Base-by-base conservation (phyloP, 805 yeast genomes). In the Candida ipomoeae region DNA sequence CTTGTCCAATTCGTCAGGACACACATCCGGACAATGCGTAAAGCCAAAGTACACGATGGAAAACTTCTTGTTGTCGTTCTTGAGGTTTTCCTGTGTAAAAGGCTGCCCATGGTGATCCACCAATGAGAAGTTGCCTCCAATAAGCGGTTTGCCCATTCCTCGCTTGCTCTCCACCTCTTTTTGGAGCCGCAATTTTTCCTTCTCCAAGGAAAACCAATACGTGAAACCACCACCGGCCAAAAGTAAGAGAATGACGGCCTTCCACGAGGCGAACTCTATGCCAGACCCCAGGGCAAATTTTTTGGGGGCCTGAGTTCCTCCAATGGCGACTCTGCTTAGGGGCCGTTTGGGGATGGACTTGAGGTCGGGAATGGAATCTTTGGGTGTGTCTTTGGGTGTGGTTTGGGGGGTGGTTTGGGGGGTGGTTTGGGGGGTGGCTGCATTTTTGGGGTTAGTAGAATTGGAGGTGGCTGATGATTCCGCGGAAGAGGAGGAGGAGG, bases 1-100 rank as follows among this genome's bases (percentile, higher is more conserved):
- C 64, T 92, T 89, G 66, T 94, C 99, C 52, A 94, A 79, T 67
- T 94, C 99, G 67, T 94, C 99, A 10, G 99, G 99, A 69, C 99
- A 94, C 48, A 94, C 91, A 69, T 94, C 99, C 6, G 99, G 99
- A 71, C 99, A 94, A 70, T 91, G 91, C 3, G 97, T 87, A 73
- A 94, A 94, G 0, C 99, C 99, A 70, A 94, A 94, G 67, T 94
- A 94, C n/a, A 92, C 68, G 42, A 94, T 73, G 10, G 92, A 82
- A 68, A 90, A 94, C 65, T 81, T 85, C 54, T 68, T 69, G 5
- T 69, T 57, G 50, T 70, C 66, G 33, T 91, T 94, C 54, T 79
- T 69, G 62, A 94, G 71, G 59, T 92, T 78, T 54, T 88, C 75
- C 26, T 89, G 83, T 1, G 97, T 89, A 67, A 94, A 94, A 17